Conservation (phyloP, 306 rosid genomes). For the Datisca glomerata region DNA sequence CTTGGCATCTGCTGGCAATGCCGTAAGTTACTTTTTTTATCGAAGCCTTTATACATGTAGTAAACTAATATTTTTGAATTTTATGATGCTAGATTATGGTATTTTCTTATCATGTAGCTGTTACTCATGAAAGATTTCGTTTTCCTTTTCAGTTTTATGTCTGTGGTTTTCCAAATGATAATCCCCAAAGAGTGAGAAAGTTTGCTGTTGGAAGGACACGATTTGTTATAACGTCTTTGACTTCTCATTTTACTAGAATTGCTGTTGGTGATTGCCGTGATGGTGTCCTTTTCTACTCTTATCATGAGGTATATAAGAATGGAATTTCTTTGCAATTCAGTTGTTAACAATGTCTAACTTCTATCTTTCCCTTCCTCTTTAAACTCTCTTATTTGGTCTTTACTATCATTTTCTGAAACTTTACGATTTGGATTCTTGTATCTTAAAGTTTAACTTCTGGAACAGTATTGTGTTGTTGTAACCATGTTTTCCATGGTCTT, state of each 20-base stretch:
- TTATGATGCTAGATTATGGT: not conserved
- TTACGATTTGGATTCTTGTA: too few species aligned
- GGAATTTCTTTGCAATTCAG: too few species aligned
- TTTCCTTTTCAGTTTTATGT: slow-evolving; percentile 57
- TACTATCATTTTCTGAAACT: too few species aligned
- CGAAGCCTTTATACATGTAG: too few species aligned
- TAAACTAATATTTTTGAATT: too few species aligned
- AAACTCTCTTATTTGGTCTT: not conserved
- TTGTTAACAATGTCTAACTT: not conserved
- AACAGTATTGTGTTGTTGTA: too few species aligned
- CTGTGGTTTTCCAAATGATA: slow-evolving; percentile 78
- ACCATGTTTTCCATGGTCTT: not conserved
- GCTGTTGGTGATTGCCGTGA: slow-evolving; percentile 96
- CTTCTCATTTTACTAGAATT: slow-evolving; percentile 70
- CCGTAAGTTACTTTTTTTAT: slow-evolving; percentile 38
- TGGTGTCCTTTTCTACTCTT: slow-evolving; percentile 69
- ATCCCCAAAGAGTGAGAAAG: slow-evolving; percentile 52
- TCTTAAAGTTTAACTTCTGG: too few species aligned
- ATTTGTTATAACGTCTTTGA: slow-evolving; percentile 58
- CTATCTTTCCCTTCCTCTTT: not conserved
- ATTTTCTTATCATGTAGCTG: not conserved
- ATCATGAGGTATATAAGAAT: slow-evolving; percentile 71
- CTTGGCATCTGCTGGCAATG: slow-evolving; percentile 83
- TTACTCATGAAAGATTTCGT: not conserved
- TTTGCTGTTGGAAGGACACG: slow-evolving; percentile 60